Evolutionary conservation across 306 rosid species (phyloP).

Genomic region (Vigna mungo): DNA sequence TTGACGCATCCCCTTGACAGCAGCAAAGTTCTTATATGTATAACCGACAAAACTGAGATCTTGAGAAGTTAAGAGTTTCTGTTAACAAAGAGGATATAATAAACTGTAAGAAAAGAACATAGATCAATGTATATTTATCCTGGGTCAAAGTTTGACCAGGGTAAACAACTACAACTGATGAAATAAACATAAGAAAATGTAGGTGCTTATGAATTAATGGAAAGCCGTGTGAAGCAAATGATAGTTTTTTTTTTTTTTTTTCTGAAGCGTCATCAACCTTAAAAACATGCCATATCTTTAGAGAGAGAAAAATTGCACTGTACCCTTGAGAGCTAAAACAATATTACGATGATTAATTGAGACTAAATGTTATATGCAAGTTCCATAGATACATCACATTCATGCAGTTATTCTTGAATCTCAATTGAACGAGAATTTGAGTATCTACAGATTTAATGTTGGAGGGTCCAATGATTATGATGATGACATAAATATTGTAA

Average conservation of each 20-base stretch:
- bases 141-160: slow-evolving; percentile 1
- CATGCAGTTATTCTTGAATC: slow-evolving; percentile 21
- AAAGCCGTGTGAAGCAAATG: neutral
- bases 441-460: slow-evolving; percentile 16
- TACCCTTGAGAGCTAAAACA: slow-evolving; percentile 9
- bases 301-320: neutral
- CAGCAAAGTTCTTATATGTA: slow-evolving; percentile 93
- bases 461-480: neutral
- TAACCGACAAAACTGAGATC: slow-evolving; percentile 98
- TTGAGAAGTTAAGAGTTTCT: slow-evolving; percentile 80
- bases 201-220: slow-evolving; percentile 4
- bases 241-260: neutral
- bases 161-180: slow-evolving; percentile 28
- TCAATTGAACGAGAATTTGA: neutral
- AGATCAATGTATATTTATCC: slow-evolving; percentile 21
- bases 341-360: neutral
- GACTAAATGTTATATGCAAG: neutral
- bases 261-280: slow-evolving; percentile 2
- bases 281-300: neutral
- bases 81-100: slow-evolving; percentile 34
- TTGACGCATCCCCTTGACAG: slow-evolving; percentile 70
- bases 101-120: slow-evolving; percentile 29
- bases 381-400: slow-evolving; percentile 8
- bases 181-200: neutral
- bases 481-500: slow-evolving; percentile 17